phyloP scores from a whole-genome alignment of 2,329 filamentous ascomycete species.

The Sphaerulina vaccinii region DNA sequence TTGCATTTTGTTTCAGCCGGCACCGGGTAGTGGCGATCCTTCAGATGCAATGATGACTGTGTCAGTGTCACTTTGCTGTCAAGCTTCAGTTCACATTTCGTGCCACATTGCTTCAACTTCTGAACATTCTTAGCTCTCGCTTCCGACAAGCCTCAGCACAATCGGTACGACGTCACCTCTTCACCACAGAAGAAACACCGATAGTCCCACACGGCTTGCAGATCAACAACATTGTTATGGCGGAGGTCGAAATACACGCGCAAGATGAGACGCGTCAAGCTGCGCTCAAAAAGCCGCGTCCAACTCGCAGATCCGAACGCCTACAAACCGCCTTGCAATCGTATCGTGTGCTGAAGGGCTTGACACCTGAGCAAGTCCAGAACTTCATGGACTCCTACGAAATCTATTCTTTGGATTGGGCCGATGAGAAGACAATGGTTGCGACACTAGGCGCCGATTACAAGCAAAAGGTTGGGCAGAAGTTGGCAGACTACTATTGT shows the following conservation, averaged over 20 bases:
- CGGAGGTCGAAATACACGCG: too few relatives aligned
- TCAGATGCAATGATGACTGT: not conserved
- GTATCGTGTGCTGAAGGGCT: conserved; percentile 27
- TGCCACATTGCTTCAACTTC: too few relatives aligned
- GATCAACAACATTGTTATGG: not conserved
- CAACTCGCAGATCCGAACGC: conserved; percentile 20
- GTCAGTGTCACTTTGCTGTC: not conserved
- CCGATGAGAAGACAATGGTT: conserved; percentile 31
- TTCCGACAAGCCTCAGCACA: too few relatives aligned
- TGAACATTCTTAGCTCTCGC: too few relatives aligned
- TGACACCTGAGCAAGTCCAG: conserved; percentile 31
- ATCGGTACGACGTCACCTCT: too few relatives aligned
- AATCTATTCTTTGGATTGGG: conserved; percentile 36
- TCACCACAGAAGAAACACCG: not conserved
- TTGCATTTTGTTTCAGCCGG: not conserved
- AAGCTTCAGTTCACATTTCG: not conserved
- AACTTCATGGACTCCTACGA: conserved; percentile 34
- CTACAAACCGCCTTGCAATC: conserved; percentile 31
- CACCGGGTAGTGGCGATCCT: not conserved
- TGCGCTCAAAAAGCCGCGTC: conserved; percentile 2
- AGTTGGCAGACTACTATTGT: conserved; percentile 32
- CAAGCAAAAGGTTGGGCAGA: conserved; percentile 30
- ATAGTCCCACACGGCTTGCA: not conserved
- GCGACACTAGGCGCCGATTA: conserved; percentile 31
- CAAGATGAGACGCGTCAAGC: not conserved